Evolutionary conservation across 352 stramenopile genomes (phyloP), one percentile per base, ranked within the genome.

Genomic region (Phytophthora vignae): DNA sequence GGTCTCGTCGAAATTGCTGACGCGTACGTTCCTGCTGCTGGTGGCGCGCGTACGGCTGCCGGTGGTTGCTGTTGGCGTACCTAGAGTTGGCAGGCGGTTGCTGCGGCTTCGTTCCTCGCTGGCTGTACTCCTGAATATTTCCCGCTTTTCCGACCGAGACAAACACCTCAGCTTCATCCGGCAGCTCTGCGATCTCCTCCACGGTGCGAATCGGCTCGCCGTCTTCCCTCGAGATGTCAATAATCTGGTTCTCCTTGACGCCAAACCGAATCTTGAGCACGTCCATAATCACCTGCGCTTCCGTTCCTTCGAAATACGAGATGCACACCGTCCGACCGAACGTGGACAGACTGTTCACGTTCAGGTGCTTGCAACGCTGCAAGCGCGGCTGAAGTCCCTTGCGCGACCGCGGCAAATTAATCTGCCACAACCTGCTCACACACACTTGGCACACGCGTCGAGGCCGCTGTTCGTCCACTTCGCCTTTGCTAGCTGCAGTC

Each of bases 231-330:
- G 88, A 89, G 48, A 95, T 90, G 60, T 95, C 88, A 27, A 95
- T 73, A 38, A 94, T 90, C 67, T 95, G 85, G 56, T 84, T 91
- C 14, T 82, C 74, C 44, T 90, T 82, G 60, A 95, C 84, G 48
- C 87, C 79, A 52, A 95, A 95, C 1, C 88, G 88, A 27, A 86
- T 91, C 64, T 91, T 92, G 53, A 95, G 83, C 22, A 93, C 79
- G 48, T 93, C 81, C 29, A 93, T 69, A 29, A 95, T 87, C 49
- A 88, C 71, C 36, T 93, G 82, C 17, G 82, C 71, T 60, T 95
- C 88, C 0, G 84, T 94, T 48, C 88, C 88, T 78, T 91, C 82
- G 57, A 93, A 93, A 57, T 90, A 95, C 22, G 86, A 92, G 33
- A 95, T 90, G 49, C 82, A 92, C 61, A 95, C 85, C 15, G 82